Evolutionary conservation across 495 filamentous ascomycete species (phyloP).

Genomic region (Tuber aestivum): DNA sequence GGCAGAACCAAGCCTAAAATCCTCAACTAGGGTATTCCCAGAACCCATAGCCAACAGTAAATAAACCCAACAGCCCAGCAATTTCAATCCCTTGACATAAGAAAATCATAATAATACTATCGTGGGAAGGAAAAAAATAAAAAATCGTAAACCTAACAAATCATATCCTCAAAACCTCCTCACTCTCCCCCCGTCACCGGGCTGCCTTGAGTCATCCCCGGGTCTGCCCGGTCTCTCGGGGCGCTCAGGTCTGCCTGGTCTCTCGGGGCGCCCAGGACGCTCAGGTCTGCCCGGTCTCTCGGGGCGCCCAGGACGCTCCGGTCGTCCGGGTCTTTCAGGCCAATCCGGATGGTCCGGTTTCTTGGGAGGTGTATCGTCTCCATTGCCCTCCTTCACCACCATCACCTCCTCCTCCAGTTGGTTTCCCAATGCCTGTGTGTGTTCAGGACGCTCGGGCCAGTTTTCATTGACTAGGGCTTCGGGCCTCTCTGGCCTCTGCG

Average conservation of each 20-base stretch:
- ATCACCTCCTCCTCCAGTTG: background rate
- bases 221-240: background rate
- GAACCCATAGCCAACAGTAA: background rate
- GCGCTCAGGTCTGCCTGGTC: background rate
- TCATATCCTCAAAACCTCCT: conserved; percentile 11
- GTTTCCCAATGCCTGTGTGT: background rate
- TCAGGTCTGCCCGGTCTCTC: too few species aligned
- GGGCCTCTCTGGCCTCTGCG: background rate
- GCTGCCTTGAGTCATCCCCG: background rate
- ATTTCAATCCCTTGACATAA: background rate
- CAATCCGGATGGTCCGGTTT: background rate
- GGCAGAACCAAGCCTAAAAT: conserved; percentile 1
- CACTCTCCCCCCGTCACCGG: conserved; percentile 21
- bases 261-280: too few species aligned
- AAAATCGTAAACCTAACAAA: background rate
- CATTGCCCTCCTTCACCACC: background rate
- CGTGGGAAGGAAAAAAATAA: background rate
- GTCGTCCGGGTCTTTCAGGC: background rate
- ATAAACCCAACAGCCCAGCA: background rate
- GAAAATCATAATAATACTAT: background rate
- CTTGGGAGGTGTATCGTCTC: background rate
- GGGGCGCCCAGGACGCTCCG: too few species aligned
- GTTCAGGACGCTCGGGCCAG: background rate
- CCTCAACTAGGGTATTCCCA: background rate
- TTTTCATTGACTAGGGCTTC: background rate